Evolutionary conservation across 805 yeast species (phyloP), one percentile per base, ranked within the genome.

Genomic region (Huiozyma sinensis): DNA sequence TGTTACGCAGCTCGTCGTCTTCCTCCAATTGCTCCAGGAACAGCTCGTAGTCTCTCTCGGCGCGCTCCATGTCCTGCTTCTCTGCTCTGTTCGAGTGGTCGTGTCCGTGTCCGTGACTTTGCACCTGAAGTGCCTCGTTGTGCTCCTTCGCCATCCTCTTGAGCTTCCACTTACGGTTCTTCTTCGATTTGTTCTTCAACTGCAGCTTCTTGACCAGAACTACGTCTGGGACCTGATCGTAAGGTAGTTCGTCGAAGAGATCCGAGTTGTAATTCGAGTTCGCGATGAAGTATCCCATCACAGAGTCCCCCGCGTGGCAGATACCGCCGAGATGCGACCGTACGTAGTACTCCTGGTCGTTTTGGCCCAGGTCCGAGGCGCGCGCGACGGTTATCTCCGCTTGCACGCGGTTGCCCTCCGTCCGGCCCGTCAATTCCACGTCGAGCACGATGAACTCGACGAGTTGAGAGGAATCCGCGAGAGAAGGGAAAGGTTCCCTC

Each of bases 81-180:
- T 87, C 88, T 50, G 78, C 83, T 67, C 89, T 81, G 2, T 79
- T 71, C 46, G 66, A 69, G 49, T 61, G 61, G 45, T 72, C 77
- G 50, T 76, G 79, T 17, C 24, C 77, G 50, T 76, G 79, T 17
- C 24, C 24, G 24, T 17, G 24, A 17, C 24, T 4, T 51, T 76
- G 72, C 7, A 76, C 72, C 44, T 90, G 94, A 37, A 79, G 87
- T 50, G 85, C 77, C 54, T 89, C 97, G 51, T 77, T 76, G 68
- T 90, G 94, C 67, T 92, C 97, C 60, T 75, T 84, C 30, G 97
- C 97, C 96, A 90, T 89, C 73, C 97, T 83, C 79, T 85, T 84
- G 67, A 90, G 78, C 67, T 83, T 86, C 95, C 95, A 86, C 71
- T 79, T 76, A 76, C 81, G 82, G 51, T 75, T 68, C 69, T 77